Percentiles rank a stretch among this genome's conserved stretches.
phyloP scores from a whole-genome alignment of 1,284 basidiomycete genomes.

The Trichosporon sp. region DNA sequence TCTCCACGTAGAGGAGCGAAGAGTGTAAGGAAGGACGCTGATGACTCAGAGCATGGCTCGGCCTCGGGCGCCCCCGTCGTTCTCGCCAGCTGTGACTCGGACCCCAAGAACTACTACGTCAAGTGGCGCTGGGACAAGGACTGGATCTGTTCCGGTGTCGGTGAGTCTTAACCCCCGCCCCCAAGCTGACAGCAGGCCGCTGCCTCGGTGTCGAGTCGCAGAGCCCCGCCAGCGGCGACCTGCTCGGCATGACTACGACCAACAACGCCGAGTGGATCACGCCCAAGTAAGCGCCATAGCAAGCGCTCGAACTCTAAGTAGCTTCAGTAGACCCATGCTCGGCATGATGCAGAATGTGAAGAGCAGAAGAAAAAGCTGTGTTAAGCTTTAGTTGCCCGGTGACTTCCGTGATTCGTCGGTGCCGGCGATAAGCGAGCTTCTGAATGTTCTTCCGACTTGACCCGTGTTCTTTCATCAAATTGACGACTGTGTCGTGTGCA shows the following conservation, averaged over 20 bases:
- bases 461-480: no score
- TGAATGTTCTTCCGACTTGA: no score
- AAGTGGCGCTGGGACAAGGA: conserved; percentile 11
- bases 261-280: conserved; percentile 3
- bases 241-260: not conserved
- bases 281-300: not conserved
- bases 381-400: no score
- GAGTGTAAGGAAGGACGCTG: not conserved
- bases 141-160: not conserved
- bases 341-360: not conserved
- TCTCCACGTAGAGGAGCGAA: no score
- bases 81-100: not conserved
- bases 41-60: not conserved
- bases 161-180: not conserved
- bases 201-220: conserved; percentile 2
- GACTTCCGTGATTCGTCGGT: no score
- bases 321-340: not conserved
- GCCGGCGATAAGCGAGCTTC: no score
- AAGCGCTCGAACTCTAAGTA: no score
- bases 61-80: not conserved
- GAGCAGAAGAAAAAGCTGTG: no score
- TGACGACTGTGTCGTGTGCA: not conserved
- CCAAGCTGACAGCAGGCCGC: not conserved
- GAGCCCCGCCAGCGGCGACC: not conserved
- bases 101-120: not conserved